phyloP scores from a whole-genome alignment of 495 filamentous ascomycete species.

The Evernia prunastri region DNA sequence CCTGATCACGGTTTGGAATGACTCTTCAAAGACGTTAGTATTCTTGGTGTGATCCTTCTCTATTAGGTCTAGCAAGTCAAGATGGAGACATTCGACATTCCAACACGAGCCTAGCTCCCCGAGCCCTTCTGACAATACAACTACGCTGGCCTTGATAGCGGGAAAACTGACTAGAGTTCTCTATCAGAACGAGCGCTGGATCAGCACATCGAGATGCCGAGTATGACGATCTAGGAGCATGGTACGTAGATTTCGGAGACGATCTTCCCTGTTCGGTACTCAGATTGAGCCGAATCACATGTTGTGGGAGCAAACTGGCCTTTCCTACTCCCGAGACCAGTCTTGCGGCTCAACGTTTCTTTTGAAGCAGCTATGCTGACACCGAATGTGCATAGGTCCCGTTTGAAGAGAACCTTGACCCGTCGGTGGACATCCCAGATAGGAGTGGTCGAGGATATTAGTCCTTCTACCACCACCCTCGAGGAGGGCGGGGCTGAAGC shows the following conservation, averaged over 20 bases:
- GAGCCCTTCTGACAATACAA: background rate
- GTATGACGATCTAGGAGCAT: constrained; percentile 37
- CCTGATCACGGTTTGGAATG: constrained; percentile 41
- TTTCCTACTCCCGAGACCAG: too few species aligned
- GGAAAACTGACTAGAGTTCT: background rate
- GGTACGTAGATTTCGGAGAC: constrained; percentile 14
- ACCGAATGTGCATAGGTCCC: constrained; percentile 24
- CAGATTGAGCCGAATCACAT: too few species aligned
- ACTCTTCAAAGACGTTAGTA: constrained; percentile 28
- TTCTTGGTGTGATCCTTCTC: background rate
- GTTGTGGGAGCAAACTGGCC: too few species aligned
- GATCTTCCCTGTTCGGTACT: too few species aligned
- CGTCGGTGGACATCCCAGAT: constrained; percentile 39
- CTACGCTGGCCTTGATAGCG: background rate
- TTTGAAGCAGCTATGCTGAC: too few species aligned
- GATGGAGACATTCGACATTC: background rate
- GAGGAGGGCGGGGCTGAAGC: constrained; percentile 23
- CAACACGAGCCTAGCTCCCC: background rate
- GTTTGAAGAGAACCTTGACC: constrained; percentile 39
- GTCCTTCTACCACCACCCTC: constrained; percentile 15
- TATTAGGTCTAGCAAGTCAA: background rate
- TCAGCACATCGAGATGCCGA: constrained; percentile 26
- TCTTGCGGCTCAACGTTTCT: too few species aligned
- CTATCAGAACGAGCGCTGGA: constrained; percentile 18
- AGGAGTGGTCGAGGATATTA: constrained; percentile 16